phyloP scores from a whole-genome alignment of 257 asterid genomes.

The Linaria vulgaris region DNA sequence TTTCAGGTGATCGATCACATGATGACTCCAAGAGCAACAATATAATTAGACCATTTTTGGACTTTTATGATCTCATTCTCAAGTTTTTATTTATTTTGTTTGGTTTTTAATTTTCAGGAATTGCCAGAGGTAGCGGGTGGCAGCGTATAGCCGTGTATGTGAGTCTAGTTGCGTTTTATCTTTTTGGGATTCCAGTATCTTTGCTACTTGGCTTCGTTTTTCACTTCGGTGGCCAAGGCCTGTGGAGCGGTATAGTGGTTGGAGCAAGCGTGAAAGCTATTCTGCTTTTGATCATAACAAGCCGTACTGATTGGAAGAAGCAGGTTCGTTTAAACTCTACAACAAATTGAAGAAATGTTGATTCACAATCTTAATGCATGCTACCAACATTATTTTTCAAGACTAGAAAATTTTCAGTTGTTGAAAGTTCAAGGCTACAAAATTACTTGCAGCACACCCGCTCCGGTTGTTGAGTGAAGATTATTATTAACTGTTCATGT shows the following conservation, averaged over 20 bases:
- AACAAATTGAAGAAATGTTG: no score
- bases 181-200: slow-evolving; percentile 47
- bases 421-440: no score
- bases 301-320: slow-evolving; percentile 43
- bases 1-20: slow-evolving; percentile 59
- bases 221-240: slow-evolving; percentile 43
- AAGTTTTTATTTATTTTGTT: background rate
- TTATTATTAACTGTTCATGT: no score
- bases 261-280: slow-evolving; percentile 46
- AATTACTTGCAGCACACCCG: no score
- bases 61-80: no score
- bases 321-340: slow-evolving; percentile 35
- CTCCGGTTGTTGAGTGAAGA: no score
- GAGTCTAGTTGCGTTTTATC: slow-evolving; percentile 49
- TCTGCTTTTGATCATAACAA: slow-evolving; percentile 35
- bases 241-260: slow-evolving; percentile 45
- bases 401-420: no score
- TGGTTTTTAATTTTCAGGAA: slow-evolving; percentile 35
- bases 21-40: no score
- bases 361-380: no score
- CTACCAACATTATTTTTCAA: no score
- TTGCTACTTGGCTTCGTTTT: slow-evolving; percentile 38
- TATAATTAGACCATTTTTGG: no score
- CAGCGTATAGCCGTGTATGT: slow-evolving; percentile 54
- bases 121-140: slow-evolving; percentile 62